phyloP scores from a whole-genome alignment of 2,329 filamentous ascomycete species.

The Sphaerostilbella broomeana region DNA sequence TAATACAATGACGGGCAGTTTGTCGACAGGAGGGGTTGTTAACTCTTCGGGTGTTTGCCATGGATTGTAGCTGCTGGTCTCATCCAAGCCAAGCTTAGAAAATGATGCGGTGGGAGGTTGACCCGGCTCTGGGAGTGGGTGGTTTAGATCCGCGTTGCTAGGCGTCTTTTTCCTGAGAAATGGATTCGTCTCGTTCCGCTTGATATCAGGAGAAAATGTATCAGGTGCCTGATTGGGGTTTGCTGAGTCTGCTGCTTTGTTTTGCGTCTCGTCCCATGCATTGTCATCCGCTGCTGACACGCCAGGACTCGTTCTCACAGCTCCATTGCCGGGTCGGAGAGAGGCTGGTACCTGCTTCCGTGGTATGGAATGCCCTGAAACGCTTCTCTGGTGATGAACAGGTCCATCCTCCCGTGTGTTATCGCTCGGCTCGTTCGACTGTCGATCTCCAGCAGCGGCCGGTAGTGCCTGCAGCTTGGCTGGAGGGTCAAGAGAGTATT shows the following conservation, averaged over 20 bases:
- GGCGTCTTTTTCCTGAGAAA: constrained; percentile 44
- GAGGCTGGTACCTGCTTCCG: constrained; percentile 24
- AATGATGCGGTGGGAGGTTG: constrained; percentile 32
- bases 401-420: constrained; percentile 9
- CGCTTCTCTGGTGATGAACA: constrained; percentile 3
- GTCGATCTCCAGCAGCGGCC: too few species aligned
- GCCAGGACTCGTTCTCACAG: constrained; percentile 9
- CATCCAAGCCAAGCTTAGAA: constrained; percentile 36
- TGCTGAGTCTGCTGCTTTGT: constrained; percentile 12
- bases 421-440: constrained; percentile 7
- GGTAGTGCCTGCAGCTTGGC: too few species aligned
- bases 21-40: constrained; percentile 6
- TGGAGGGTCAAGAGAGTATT: too few species aligned
- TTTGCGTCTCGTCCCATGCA: constrained; percentile 25
- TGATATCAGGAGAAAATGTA: constrained; percentile 27
- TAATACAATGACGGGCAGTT: constrained; percentile 14
- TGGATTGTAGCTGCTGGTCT: constrained; percentile 31
- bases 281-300: constrained; percentile 24
- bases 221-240: constrained; percentile 23
- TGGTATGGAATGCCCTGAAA: neutral
- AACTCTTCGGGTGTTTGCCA: constrained; percentile 26
- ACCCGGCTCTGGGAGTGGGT: neutral
- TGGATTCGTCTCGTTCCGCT: constrained; percentile 43
- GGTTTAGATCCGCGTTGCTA: constrained; percentile 2
- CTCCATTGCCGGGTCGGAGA: constrained; percentile 26